A percentile compares a stretch with the other conserved stretches of the same genome.
Evolutionary conservation across 805 yeast species (phyloP).

Genomic region (Wickerhamiella australiensis): DNA sequence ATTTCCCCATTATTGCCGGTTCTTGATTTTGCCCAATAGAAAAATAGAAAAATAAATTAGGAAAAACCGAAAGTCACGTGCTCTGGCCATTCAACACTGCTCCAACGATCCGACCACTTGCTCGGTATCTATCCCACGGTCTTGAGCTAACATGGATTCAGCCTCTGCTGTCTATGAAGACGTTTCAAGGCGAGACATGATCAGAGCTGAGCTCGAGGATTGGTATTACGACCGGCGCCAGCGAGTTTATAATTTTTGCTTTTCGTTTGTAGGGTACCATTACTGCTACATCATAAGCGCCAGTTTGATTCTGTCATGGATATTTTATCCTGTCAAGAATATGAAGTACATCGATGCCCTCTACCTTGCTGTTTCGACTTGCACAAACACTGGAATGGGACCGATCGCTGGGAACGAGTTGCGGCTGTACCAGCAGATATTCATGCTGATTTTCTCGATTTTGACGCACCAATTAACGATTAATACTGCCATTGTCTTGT

Average conservation of each 20-base stretch:
- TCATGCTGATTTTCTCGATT: constrained; percentile 48
- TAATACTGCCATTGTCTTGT: constrained; percentile 62
- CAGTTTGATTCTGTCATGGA: constrained; percentile 55
- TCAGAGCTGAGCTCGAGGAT: neutral
- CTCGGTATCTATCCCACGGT: neutral
- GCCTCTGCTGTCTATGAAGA: neutral
- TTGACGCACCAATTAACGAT: constrained; percentile 81
- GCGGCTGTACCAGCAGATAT: constrained; percentile 66
- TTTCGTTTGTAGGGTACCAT: constrained; percentile 23
- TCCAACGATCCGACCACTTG: neutral
- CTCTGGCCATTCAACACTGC: constrained; percentile 1
- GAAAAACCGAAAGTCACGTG: neutral
- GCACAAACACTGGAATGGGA: constrained; percentile 88
- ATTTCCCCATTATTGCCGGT: neutral
- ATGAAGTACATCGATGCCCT: constrained; percentile 63
- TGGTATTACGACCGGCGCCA: neutral
- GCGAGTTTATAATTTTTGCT: neutral
- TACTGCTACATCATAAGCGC: constrained; percentile 51
- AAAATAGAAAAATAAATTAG: neutral
- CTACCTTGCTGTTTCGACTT: constrained; percentile 61
- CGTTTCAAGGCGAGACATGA: neutral
- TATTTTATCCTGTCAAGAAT: constrained; percentile 65
- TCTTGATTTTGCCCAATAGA: neutral
- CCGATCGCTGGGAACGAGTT: constrained; percentile 58
- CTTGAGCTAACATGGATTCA: neutral